Conservation (phyloP, 2,329 filamentous ascomycete species). For the Calonectria honghensis region DNA sequence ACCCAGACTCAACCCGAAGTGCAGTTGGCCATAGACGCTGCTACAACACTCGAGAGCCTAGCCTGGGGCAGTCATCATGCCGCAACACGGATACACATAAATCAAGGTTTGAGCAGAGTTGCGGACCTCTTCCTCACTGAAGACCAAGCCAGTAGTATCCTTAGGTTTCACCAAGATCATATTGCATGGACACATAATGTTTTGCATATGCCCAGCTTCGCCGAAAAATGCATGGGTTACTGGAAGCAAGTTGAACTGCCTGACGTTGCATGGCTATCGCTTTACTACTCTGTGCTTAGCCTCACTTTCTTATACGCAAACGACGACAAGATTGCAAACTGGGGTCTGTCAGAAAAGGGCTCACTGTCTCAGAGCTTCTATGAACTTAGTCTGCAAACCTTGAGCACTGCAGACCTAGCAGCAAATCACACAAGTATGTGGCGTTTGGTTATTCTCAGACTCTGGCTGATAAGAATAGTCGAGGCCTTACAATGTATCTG, state of each 20-base stretch:
- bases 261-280: neutral
- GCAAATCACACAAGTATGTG: neutral
- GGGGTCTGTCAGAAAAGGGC: neutral
- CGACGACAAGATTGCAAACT: neutral
- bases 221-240: neutral
- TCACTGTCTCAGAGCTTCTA: neutral
- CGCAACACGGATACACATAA: neutral
- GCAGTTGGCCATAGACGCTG: neutral
- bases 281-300: neutral
- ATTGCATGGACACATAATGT: conserved; percentile 11
- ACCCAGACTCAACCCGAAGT: neutral
- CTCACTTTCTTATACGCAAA: conserved; percentile 11
- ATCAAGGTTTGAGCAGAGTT: neutral
- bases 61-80: conserved; percentile 10
- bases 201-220: neutral
- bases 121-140: neutral
- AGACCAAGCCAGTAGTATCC: neutral
- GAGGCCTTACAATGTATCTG: conserved; percentile 3
- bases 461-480: neutral
- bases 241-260: neutral
- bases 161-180: neutral
- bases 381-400: neutral
- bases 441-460: too few relatives aligned
- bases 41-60: neutral
- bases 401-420: neutral